A percentile compares a stretch with the other conserved stretches of the same genome.
These are phyloP conservation scores for Clavariopsis aquatica DNA, from an alignment of 495 filamentous ascomycete species.

Conservation along the genomic window DNA sequence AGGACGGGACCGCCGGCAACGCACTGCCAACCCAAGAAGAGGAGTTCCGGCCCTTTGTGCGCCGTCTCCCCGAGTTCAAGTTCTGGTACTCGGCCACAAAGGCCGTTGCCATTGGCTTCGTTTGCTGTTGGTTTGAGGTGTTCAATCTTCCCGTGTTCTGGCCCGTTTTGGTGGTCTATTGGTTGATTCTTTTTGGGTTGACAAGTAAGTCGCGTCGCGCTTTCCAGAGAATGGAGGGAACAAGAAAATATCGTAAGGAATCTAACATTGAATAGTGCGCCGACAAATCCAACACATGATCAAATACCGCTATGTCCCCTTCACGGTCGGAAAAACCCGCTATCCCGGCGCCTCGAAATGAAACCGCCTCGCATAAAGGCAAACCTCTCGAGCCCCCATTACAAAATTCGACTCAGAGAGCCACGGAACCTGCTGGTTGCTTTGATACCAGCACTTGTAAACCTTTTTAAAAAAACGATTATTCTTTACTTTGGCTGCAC, in stretches of 20 bases:
- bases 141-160: constrained; percentile 99
- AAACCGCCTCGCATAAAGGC: not conserved
- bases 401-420: not conserved
- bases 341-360: constrained; percentile 53
- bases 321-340: constrained; percentile 86
- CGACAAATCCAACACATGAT: constrained; percentile 99
- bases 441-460: not conserved
- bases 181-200: constrained; percentile 90
- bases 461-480: not conserved
- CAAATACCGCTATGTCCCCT: constrained; percentile 98
- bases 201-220: constrained; percentile 68
- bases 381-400: not conserved
- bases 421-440: not conserved
- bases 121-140: constrained; percentile 87
- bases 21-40: constrained; percentile 89
- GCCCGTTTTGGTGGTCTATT: constrained; percentile 97
- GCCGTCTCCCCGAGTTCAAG: constrained; percentile 96
- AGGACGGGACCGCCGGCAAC: constrained; percentile 74
- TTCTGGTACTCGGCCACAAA: constrained; percentile 97
- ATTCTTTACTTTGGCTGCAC: not conserved
- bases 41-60: constrained; percentile 96
- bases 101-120: constrained; percentile 78
- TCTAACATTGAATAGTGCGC: constrained; percentile 64
- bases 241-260: not conserved
- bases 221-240: not conserved